A percentile compares a stretch with the other conserved stretches of the same genome.
Conservation (phyloP, 2,329 filamentous ascomycete genomes). For the Arthrobotrys sphaeroides region DNA sequence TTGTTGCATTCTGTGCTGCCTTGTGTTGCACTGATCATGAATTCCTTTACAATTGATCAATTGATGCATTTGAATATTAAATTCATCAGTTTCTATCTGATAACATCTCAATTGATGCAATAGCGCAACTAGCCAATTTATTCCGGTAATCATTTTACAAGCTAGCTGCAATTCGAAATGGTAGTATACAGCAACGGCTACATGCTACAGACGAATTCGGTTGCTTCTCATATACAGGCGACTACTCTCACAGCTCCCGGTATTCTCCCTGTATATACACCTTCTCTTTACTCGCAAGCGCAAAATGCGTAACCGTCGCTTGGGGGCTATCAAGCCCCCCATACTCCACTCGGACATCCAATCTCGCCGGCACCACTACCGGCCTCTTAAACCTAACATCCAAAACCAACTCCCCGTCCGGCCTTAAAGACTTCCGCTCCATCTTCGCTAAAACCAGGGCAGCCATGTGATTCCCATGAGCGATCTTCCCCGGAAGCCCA, state of each 20-base stretch:
- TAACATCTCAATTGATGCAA: no score
- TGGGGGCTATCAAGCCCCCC: neutral
- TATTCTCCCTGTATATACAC: conserved; percentile 36
- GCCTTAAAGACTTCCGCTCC: conserved; percentile 1
- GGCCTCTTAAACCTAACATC: conserved; percentile 40
- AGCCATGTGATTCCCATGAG: conserved; percentile 44
- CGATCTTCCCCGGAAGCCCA: conserved; percentile 40
- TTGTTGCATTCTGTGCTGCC: neutral
- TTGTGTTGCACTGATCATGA: neutral
- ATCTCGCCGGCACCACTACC: conserved; percentile 5
- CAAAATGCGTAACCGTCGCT: conserved; percentile 14
- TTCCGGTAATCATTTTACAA: no score
- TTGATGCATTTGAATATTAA: no score
- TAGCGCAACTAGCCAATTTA: no score
- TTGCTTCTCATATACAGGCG: no score
- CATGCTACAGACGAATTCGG: no score
- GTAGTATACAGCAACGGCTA: no score
- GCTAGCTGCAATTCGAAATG: no score
- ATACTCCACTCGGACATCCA: conserved; percentile 8
- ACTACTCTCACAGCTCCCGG: conserved; percentile 7
- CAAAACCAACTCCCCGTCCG: neutral
- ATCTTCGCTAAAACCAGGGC: conserved; percentile 10
- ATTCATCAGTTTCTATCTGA: no score
- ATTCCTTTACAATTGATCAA: neutral
- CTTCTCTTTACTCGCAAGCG: conserved; percentile 25